A percentile compares a stretch with the other conserved stretches of the same genome.
phyloP scores from a whole-genome alignment of 148 eudicot genomes.

The Silene latifolia region DNA sequence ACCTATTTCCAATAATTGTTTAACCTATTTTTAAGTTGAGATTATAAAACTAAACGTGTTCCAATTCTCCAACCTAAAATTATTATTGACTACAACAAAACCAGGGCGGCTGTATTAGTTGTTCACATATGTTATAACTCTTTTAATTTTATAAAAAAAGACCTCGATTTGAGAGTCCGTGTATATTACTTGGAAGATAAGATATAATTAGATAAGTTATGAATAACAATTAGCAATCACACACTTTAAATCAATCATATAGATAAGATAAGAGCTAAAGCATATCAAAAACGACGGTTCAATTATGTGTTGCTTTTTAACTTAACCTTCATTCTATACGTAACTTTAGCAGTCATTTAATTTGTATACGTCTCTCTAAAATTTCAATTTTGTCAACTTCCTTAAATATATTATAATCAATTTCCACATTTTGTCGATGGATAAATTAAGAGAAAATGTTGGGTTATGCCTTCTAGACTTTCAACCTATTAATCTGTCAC shows the following conservation, averaged over 20 bases:
- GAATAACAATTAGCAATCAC: background rate
- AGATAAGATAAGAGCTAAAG: slow-evolving; percentile 12
- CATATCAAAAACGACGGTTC: background rate
- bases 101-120: background rate
- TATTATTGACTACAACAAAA: background rate
- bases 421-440: no score
- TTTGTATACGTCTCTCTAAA: slow-evolving; percentile 1
- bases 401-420: no score
- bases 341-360: background rate
- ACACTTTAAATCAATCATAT: background rate
- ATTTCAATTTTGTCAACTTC: background rate
- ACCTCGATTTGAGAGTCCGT: background rate
- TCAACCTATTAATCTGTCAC: no score
- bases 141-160: background rate
- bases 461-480: no score
- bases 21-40: background rate
- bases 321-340: background rate
- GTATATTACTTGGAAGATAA: background rate
- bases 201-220: background rate
- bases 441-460: no score
- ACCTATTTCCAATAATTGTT: no score
- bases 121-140: background rate
- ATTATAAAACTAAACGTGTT: background rate
- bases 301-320: background rate
- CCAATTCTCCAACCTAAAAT: background rate